Conservation (phyloP, 176 grass and related monocot genomes). For the Bolboschoenus planiculmis region DNA sequence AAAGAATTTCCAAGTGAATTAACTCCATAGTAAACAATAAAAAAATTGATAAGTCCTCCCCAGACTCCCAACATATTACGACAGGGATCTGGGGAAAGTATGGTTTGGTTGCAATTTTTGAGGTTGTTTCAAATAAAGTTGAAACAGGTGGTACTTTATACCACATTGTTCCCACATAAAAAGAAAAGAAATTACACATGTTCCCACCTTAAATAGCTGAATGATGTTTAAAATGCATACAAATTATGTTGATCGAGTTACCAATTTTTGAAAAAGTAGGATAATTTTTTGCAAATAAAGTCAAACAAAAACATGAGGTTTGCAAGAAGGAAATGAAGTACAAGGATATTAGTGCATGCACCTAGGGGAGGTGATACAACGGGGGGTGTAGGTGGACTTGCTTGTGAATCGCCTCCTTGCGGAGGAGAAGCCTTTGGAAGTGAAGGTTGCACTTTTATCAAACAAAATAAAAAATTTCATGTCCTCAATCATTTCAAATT, state of each 20-base stretch:
- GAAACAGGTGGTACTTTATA: too few species aligned
- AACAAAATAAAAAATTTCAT: neutral
- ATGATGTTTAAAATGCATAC: neutral
- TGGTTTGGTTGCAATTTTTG: neutral
- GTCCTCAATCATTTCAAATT: neutral
- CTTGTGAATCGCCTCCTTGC: neutral
- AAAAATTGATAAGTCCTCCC: too few species aligned
- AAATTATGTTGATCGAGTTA: neutral
- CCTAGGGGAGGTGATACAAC: neutral
- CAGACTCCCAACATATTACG: too few species aligned
- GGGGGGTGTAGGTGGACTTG: neutral
- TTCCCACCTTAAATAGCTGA: neutral
- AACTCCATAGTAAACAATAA: neutral
- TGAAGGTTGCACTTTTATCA: conserved; percentile 13
- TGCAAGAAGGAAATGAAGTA: neutral
- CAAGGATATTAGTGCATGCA: neutral
- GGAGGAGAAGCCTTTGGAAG: conserved; percentile 11
- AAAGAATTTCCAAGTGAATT: neutral
- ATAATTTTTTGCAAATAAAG: neutral
- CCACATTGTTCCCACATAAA: too few species aligned
- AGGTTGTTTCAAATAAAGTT: too few species aligned
- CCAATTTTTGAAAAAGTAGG: neutral
- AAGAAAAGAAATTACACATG: too few species aligned
- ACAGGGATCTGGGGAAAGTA: too few species aligned
- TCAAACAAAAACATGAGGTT: neutral